phyloP scores from a whole-genome alignment of 2,329 filamentous ascomycete species.

The Xylaria arbuscula region DNA sequence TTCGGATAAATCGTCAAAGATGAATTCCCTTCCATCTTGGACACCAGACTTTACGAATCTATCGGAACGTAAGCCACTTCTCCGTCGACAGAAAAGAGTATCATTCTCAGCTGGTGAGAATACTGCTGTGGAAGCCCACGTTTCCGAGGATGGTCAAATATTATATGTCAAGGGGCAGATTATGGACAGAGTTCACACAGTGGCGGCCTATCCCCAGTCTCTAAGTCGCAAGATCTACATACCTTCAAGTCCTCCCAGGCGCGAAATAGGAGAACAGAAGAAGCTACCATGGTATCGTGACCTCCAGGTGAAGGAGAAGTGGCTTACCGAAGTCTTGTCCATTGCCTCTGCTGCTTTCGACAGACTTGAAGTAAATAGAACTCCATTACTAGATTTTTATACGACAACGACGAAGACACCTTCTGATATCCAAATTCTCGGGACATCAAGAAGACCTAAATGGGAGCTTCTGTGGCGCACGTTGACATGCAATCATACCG shows the following conservation, averaged over 20 bases:
- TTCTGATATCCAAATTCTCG: background rate
- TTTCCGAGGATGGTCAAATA: conserved; percentile 1
- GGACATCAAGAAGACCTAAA: background rate
- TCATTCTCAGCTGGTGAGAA: background rate
- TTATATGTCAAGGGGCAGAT: conserved; percentile 3
- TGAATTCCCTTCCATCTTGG: conserved; percentile 9
- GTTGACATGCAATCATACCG: conserved; percentile 1
- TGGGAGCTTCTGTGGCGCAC: conserved; percentile 14
- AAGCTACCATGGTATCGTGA: background rate
- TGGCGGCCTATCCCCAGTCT: background rate
- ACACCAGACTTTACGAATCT: background rate
- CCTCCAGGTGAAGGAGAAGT: background rate
- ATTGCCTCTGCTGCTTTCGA: conserved; percentile 10
- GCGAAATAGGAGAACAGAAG: background rate
- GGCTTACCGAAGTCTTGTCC: conserved; percentile 3
- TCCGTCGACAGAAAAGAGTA: background rate
- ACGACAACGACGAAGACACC: background rate
- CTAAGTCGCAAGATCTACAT: background rate
- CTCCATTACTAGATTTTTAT: conserved; percentile 1
- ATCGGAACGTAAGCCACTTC: background rate
- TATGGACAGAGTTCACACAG: conserved; percentile 6
- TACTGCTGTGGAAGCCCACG: background rate
- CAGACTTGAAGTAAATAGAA: background rate
- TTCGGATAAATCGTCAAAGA: background rate
- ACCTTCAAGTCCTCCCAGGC: background rate